Evolutionary conservation across 768 basidiomycete species (phyloP).

Genomic region (Mycena polygramma): DNA sequence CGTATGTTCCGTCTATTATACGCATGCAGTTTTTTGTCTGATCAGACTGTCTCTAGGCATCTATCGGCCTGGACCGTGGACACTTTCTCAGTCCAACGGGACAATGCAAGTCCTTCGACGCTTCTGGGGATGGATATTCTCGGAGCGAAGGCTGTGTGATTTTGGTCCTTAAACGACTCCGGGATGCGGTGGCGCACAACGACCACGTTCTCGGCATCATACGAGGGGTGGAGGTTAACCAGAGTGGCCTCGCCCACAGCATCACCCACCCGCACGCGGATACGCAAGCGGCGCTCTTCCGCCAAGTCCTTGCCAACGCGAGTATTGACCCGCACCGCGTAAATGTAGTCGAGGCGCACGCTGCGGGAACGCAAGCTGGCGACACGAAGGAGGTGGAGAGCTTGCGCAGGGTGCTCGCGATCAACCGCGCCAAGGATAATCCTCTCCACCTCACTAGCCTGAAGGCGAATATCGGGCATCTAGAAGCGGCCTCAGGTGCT

Average conservation of each 20-base stretch:
- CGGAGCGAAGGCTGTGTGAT: conserved; percentile 79
- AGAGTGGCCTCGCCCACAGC: conserved; percentile 73
- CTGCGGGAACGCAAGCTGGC: conserved; percentile 80
- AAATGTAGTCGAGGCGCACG: conserved; percentile 80
- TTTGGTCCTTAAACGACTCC: conserved; percentile 79
- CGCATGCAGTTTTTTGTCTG: conserved; percentile 11
- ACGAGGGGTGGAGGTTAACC: conserved; percentile 78
- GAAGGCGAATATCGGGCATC: conserved; percentile 58
- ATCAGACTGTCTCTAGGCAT: conserved; percentile 64
- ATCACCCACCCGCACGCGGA: conserved; percentile 81
- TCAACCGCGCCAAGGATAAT: conserved; percentile 55
- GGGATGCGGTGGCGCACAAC: conserved; percentile 74
- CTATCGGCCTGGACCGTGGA: conserved; percentile 74
- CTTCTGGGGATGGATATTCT: conserved; percentile 79
- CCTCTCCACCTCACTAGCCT: conserved; percentile 76
- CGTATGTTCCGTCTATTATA: conserved; percentile 53
- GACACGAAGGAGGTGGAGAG: conserved; percentile 76
- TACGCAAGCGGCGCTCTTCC: conserved; percentile 71
- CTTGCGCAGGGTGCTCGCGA: conserved; percentile 67
- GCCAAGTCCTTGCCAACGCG: conserved; percentile 58
- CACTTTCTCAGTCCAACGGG: conserved; percentile 78
- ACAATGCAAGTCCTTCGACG: conserved; percentile 79
- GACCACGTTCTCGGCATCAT: conserved; percentile 80
- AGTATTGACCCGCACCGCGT: conserved; percentile 61
- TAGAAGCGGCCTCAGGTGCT: conserved; percentile 81